phyloP scores from a whole-genome alignment of 441 rosid species.

The Brassica balearica region DNA sequence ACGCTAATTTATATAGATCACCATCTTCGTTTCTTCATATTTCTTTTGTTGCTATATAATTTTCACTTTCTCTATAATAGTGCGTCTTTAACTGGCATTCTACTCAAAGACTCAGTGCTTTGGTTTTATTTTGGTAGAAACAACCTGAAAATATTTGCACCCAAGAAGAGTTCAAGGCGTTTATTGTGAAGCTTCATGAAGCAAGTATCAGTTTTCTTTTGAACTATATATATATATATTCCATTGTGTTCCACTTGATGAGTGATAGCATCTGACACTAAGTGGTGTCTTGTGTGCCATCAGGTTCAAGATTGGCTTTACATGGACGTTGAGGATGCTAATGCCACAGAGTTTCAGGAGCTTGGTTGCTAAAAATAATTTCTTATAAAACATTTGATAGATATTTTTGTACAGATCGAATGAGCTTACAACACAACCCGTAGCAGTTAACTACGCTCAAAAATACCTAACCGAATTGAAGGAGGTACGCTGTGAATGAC shows the following conservation, averaged over 20 bases:
- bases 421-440: constrained; percentile 84
- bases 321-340: constrained; percentile 93
- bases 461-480: constrained; percentile 64
- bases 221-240: constrained; percentile 7
- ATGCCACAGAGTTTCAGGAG: too few relatives aligned
- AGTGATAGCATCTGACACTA: constrained; percentile 8
- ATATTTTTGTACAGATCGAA: constrained; percentile 53
- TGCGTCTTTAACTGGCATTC: background rate
- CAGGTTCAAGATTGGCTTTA: constrained; percentile 98
- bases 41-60: constrained; percentile 11
- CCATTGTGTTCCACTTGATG: constrained; percentile 3
- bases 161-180: constrained; percentile 74
- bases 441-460: constrained; percentile 64
- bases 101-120: constrained; percentile 24
- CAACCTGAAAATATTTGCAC: constrained; percentile 72
- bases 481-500: constrained; percentile 55
- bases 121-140: constrained; percentile 54
- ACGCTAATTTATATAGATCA: background rate
- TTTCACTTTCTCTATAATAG: background rate
- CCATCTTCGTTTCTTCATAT: background rate
- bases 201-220: constrained; percentile 43
- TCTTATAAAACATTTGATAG: background rate
- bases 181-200: constrained; percentile 85
- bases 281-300: constrained; percentile 21
- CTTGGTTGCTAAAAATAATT: too few relatives aligned